phyloP scores from a whole-genome alignment of 495 filamentous ascomycete genomes.

The Penicillium pulvis region DNA sequence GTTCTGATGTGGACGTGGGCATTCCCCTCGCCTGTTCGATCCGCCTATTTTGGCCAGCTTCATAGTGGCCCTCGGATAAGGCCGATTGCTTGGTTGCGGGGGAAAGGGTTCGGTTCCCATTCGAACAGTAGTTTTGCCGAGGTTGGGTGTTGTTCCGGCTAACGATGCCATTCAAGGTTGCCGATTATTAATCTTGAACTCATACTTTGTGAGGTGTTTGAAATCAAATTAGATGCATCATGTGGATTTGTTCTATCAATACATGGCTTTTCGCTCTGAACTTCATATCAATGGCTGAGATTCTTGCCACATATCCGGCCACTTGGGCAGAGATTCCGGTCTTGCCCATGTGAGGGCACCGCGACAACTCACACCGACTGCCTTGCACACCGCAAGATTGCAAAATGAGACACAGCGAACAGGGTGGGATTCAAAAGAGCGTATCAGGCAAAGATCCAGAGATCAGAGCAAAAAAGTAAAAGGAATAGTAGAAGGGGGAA shows the following conservation, averaged over 20 bases:
- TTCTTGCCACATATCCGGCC: neutral
- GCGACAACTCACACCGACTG: constrained; percentile 4
- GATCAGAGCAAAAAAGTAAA: constrained; percentile 8
- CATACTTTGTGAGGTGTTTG: neutral
- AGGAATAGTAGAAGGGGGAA: neutral
- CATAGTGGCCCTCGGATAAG: neutral
- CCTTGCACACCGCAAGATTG: neutral
- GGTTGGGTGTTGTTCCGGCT: neutral
- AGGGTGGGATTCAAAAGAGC: neutral
- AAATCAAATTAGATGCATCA: constrained; percentile 2
- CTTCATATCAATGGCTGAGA: constrained; percentile 10
- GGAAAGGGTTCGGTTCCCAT: neutral
- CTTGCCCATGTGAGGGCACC: neutral
- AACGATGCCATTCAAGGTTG: neutral
- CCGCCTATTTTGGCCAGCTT: too few species aligned
- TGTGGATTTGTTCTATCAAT: constrained; percentile 18
- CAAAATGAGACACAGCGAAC: neutral
- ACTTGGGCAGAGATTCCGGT: neutral
- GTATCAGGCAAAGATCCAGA: constrained; percentile 7
- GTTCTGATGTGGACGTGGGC: too few species aligned
- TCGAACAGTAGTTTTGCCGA: neutral
- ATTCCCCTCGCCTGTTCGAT: too few species aligned
- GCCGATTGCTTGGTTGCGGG: neutral
- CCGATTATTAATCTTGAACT: neutral
- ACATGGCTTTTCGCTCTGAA: constrained; percentile 18